Evolutionary conservation across 1,284 basidiomycete species (phyloP).

Genomic region (Tilletia caries): DNA sequence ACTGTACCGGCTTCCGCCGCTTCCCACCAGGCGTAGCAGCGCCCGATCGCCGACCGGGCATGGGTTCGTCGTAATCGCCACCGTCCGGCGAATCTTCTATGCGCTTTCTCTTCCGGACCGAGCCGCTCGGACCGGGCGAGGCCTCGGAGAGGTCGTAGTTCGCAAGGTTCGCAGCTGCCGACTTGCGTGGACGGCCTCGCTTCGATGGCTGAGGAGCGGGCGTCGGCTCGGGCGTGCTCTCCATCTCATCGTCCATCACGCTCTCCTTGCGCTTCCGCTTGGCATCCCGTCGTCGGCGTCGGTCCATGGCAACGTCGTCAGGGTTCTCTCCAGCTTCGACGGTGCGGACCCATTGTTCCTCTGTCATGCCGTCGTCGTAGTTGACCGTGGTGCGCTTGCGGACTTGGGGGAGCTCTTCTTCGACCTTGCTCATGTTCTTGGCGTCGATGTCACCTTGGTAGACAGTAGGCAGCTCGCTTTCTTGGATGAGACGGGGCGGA

Average conservation of each 20-base stretch:
- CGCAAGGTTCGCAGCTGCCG: background rate
- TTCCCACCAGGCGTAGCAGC: slow-evolving; percentile 57
- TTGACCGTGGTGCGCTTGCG: slow-evolving; percentile 81
- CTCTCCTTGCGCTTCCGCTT: slow-evolving; percentile 44
- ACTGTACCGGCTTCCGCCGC: slow-evolving; percentile 71
- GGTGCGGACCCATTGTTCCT: slow-evolving; percentile 76
- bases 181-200: background rate
- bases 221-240: slow-evolving; percentile 15
- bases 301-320: slow-evolving; percentile 40
- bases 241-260: background rate
- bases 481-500: slow-evolving; percentile 74
- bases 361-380: slow-evolving; percentile 90
- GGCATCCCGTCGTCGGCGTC: slow-evolving; percentile 37
- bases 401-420: slow-evolving; percentile 65
- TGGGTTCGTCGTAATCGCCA: slow-evolving; percentile 13
- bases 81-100: slow-evolving; percentile 18
- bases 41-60: background rate
- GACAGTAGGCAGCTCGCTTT: slow-evolving; percentile 86
- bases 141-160: slow-evolving; percentile 34
- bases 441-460: slow-evolving; percentile 69
- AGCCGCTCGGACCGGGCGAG: slow-evolving; percentile 33
- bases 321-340: slow-evolving; percentile 83
- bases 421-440: slow-evolving; percentile 53
- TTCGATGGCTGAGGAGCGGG: background rate
- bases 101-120: slow-evolving; percentile 44